Percentiles rank a stretch among this genome's conserved stretches.
Evolutionary conservation across 331 rosid genomes (phyloP).

Genomic region (Stylosanthes scabra): DNA sequence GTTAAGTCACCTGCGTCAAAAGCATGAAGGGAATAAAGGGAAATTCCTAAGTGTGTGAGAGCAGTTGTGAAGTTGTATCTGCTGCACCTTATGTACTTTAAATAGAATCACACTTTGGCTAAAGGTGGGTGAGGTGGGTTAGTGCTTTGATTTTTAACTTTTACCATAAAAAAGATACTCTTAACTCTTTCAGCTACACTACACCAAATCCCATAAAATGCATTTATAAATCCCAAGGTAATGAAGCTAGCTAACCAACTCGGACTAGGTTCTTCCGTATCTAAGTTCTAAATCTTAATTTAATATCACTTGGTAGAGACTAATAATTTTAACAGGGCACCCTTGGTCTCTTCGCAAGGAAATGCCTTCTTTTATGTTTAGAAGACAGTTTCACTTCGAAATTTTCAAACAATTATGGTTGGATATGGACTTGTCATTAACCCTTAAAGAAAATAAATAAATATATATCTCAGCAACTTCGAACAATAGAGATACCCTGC

Average conservation of each 20-base stretch:
- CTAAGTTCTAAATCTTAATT: conserved; percentile 36
- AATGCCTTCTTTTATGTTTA: conserved; percentile 27
- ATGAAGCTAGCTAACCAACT: not conserved
- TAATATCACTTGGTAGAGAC: no score
- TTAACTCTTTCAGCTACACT: conserved; percentile 33
- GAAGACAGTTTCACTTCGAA: conserved; percentile 41
- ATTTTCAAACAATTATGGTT: no score
- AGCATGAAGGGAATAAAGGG: conserved; percentile 40
- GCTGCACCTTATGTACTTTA: conserved; percentile 33
- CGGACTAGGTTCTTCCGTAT: conserved; percentile 18
- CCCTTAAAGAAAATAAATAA: no score
- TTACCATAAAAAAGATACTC: conserved; percentile 26
- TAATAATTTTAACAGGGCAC: not conserved
- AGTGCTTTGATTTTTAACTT: conserved; percentile 46
- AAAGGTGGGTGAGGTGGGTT: conserved; percentile 46
- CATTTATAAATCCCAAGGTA: conserved; percentile 32
- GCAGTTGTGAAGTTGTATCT: conserved; percentile 54
- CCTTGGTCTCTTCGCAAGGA: conserved; percentile 13
- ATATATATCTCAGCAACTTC: no score
- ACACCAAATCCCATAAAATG: conserved; percentile 42
- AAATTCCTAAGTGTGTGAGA: conserved; percentile 53
- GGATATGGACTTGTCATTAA: no score
- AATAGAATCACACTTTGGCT: conserved; percentile 39
- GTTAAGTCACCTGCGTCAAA: conserved; percentile 34
- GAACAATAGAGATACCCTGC: conserved; percentile 38